Evolutionary conservation across 176 grass and related monocot genomes (phyloP).

Genomic region (Musa schizocarpa): DNA sequence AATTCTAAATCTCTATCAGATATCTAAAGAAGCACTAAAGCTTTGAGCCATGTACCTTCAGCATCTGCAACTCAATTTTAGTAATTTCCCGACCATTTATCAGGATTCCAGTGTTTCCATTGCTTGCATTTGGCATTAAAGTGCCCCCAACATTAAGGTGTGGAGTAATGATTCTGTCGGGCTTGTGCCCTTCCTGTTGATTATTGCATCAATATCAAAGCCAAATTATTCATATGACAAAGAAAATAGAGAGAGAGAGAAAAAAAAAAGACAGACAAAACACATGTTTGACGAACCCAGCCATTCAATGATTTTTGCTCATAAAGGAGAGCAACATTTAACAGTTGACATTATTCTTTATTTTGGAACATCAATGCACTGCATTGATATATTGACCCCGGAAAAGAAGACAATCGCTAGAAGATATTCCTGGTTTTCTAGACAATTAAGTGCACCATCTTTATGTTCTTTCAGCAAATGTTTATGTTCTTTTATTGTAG

Average conservation of each 20-base stretch:
- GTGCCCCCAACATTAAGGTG: conserved; percentile 69
- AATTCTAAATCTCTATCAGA: conserved; percentile 12
- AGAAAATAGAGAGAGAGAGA: background rate
- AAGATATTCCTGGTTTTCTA: too few relatives aligned
- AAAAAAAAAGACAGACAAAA: background rate
- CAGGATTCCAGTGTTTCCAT: conserved; percentile 75
- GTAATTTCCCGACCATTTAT: conserved; percentile 97
- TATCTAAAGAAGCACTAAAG: background rate
- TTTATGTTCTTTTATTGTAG: too few relatives aligned
- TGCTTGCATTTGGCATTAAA: conserved; percentile 64
- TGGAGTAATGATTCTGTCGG: conserved; percentile 74
- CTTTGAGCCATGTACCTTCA: conserved; percentile 47
- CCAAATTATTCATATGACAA: background rate
- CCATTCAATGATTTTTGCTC: background rate
- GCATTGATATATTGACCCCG: background rate
- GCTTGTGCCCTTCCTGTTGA: conserved; percentile 80
- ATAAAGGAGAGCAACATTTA: background rate
- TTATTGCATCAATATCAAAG: background rate
- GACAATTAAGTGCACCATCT: background rate
- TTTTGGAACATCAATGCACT: background rate
- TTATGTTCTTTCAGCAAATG: background rate
- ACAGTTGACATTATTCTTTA: too few relatives aligned
- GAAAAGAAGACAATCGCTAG: background rate
- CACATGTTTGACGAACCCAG: background rate
- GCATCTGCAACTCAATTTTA: conserved; percentile 84